Percentiles rank a stretch among this genome's conserved stretches.
These are phyloP conservation scores for Fragaria vesca DNA, from an alignment of 306 rosid genomes.

Conservation along the genomic window DNA sequence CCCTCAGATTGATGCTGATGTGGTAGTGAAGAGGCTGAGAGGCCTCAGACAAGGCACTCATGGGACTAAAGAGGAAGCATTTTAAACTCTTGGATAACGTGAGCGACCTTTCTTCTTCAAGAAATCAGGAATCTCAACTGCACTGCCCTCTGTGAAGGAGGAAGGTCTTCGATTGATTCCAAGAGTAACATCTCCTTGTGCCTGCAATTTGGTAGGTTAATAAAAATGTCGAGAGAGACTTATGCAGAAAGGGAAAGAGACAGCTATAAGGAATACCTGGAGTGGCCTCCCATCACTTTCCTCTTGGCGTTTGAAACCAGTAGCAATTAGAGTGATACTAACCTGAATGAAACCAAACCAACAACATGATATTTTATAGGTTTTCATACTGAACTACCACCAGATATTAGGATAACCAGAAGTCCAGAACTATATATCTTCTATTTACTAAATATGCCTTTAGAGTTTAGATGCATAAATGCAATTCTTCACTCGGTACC, in stretches of 20 bases:
- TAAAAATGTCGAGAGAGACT: constrained; percentile 16
- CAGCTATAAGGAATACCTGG: constrained; percentile 48
- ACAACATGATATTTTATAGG: constrained; percentile 15
- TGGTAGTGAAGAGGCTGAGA: constrained; percentile 22
- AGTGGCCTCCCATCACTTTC: constrained; percentile 74
- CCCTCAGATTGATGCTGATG: constrained; percentile 34
- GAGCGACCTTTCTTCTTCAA: constrained; percentile 95
- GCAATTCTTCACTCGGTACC: neutral
- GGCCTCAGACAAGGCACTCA: constrained; percentile 15
- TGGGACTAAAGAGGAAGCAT: constrained; percentile 8
- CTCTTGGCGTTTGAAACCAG: constrained; percentile 99
- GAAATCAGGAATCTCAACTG: constrained; percentile 92
- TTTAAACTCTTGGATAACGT: constrained; percentile 81
- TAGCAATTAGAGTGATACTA: constrained; percentile 93
- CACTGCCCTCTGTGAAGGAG: constrained; percentile 56
- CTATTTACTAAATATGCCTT: neutral
- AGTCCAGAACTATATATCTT: too few species aligned
- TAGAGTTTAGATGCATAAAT: neutral
- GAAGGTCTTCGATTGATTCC: constrained; percentile 62
- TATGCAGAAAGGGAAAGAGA: constrained; percentile 1
- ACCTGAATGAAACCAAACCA: constrained; percentile 55
- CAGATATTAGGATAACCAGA: neutral
- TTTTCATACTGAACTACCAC: neutral
- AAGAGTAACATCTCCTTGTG: constrained; percentile 53
- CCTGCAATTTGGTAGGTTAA: constrained; percentile 47